Conservation (phyloP, 2,329 filamentous ascomycete species). For the Diplodia intermedia region DNA sequence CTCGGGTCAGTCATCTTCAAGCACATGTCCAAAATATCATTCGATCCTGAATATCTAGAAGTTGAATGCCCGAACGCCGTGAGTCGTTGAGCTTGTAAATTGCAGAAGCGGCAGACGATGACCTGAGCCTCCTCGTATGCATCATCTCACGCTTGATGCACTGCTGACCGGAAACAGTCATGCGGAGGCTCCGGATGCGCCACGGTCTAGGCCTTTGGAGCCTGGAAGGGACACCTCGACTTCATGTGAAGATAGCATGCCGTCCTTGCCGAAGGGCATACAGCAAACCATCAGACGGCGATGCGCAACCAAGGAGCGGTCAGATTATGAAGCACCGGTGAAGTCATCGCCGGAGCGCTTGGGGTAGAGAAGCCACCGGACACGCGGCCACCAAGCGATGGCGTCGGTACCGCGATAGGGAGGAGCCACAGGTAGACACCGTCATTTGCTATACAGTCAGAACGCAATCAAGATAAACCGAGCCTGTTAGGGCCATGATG, state of each 20-base stretch:
- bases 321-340: slow-evolving; percentile 21
- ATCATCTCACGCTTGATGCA: slow-evolving; percentile 14
- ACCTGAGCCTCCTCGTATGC: slow-evolving; percentile 24
- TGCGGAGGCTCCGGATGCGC: slow-evolving; percentile 16
- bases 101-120: not conserved
- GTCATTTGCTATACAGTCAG: not conserved
- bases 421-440: not conserved
- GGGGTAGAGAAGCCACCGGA: not conserved
- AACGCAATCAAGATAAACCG: slow-evolving; percentile 1
- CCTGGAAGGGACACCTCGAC: not conserved
- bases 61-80: not conserved
- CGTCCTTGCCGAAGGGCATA: not conserved
- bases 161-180: slow-evolving; percentile 19
- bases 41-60: not conserved
- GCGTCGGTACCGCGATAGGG: not conserved
- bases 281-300: not conserved
- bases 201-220: slow-evolving; percentile 8
- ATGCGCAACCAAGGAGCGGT: slow-evolving; percentile 11
- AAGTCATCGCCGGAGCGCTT: not conserved
- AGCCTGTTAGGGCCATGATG: not conserved
- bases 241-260: slow-evolving; percentile 19
- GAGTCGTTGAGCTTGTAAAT: not conserved
- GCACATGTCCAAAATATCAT: not conserved
- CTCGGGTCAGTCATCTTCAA: not conserved
- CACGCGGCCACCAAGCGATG: not conserved